Evolutionary conservation across 352 stramenopile genomes (phyloP).

Genomic region (Sclerospora graminicola): DNA sequence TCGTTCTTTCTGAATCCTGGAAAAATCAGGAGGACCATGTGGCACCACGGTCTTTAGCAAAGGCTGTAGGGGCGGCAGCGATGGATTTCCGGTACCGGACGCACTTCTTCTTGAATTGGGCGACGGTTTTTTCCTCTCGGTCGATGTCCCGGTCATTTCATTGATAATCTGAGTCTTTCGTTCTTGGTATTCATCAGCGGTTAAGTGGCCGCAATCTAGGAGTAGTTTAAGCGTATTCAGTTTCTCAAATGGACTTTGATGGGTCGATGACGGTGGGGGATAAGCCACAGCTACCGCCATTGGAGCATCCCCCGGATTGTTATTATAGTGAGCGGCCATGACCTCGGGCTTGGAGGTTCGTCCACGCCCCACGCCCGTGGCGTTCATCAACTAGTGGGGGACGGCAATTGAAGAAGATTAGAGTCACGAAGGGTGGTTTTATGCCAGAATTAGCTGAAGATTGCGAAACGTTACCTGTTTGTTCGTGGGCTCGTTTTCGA

Average conservation of each 20-base stretch:
- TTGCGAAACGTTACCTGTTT: too few species aligned
- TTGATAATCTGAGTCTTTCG: conserved; percentile 84
- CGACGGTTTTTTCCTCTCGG: conserved; percentile 44
- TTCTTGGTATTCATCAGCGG: conserved; percentile 68
- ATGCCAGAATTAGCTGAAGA: too few species aligned
- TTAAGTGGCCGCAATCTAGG: conserved; percentile 67
- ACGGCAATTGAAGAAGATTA: neutral
- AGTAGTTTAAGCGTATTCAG: conserved; percentile 80
- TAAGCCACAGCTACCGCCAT: conserved; percentile 19
- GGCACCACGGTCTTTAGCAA: conserved; percentile 77
- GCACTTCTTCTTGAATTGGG: conserved; percentile 7
- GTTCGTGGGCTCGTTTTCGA: too few species aligned
- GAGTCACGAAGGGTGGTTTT: too few species aligned
- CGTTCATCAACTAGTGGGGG: conserved; percentile 8
- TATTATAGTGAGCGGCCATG: conserved; percentile 12
- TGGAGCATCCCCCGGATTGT: conserved; percentile 3
- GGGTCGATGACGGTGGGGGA: neutral
- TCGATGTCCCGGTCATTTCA: conserved; percentile 76
- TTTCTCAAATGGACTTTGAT: conserved; percentile 67
- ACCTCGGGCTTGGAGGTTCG: conserved; percentile 6
- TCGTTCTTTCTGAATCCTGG: conserved; percentile 40
- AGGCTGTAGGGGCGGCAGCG: conserved; percentile 33
- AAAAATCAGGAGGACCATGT: conserved; percentile 62
- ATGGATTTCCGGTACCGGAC: neutral
- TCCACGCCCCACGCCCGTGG: conserved; percentile 4